Base-by-base conservation (phyloP, 495 filamentous ascomycete species). In the Penicillium simplicissimum region DNA sequence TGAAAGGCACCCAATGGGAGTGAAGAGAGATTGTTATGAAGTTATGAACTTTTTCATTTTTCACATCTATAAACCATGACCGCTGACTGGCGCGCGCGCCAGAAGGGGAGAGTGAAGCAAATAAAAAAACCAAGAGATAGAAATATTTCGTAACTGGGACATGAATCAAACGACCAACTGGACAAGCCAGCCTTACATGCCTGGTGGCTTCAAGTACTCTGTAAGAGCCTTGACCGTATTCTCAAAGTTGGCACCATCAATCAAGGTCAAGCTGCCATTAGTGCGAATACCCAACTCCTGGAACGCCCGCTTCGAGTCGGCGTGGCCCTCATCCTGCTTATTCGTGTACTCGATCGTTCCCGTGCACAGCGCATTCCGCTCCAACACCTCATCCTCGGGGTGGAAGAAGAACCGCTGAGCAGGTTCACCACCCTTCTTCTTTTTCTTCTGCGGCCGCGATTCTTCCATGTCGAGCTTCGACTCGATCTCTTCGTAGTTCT, bases 301-400 rank as follows among this genome's bases (percentile, higher is more conserved):
- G 72, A 99, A 99, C 3, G 93, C 90, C 57, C 96, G 78, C 79
- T 96, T 97, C 67, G 90, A 90, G 75, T 98, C 96, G 38, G 92
- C 88, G 53, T 87, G 84, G 7, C 90, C 85, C 48, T 93, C 89
- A 36, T 87, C 89, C 47, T 80, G 78, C 70, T 92, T 84, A 73
- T 90, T 94, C 14, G 85, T 86, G 70, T 91, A 97, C 23, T 88
- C 85, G 68, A 88, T 91, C 35, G 81, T 81, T 11, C 86, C 89
- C 43, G 77, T 76, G 57, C 82, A 89, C 34, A 84, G 56, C 13
- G 90, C 88, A 75, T 92, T 81, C 61, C 84, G 83, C 67, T 94
- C 85, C 61, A 97, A 73, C 57, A 93, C 84, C 79, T 99, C 95
- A 70, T 99, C 96, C 75, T 99, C 96, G 3, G 95, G 91, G 73